Evolutionary conservation across 805 yeast species (phyloP).

Genomic region (Zygosaccharomyces gambellarensis): DNA sequence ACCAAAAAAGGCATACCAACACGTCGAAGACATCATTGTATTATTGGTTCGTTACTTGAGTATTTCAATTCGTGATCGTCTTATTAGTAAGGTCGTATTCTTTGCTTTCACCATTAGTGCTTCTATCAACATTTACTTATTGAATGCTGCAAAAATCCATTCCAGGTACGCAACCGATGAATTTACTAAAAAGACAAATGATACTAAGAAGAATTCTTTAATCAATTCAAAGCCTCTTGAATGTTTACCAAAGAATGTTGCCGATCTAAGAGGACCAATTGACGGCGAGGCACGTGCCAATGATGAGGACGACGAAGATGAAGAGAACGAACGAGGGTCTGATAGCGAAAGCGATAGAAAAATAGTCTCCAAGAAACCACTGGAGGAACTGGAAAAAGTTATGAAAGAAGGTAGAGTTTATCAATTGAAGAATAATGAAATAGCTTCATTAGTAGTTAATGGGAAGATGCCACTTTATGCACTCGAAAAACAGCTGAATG

Average conservation of each 20-base stretch:
- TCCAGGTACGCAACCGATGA: slow-evolving; percentile 38
- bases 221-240: slow-evolving; percentile 7
- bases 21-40: slow-evolving; percentile 54
- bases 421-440: slow-evolving; percentile 65
- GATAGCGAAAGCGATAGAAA: slow-evolving; percentile 34
- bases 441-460: slow-evolving; percentile 59
- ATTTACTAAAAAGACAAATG: slow-evolving; percentile 20
- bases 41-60: slow-evolving; percentile 52
- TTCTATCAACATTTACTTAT: slow-evolving; percentile 74
- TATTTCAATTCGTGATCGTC: slow-evolving; percentile 68
- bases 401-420: slow-evolving; percentile 69
- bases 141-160: slow-evolving; percentile 78
- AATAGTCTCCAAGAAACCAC: slow-evolving; percentile 40
- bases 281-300: slow-evolving; percentile 12
- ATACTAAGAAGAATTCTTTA: slow-evolving; percentile 7
- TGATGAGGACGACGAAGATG: slow-evolving; percentile 28
- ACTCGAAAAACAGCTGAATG: slow-evolving; percentile 83
- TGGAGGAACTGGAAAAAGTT: slow-evolving; percentile 58
- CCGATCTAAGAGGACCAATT: slow-evolving; percentile 1
- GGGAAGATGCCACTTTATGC: slow-evolving; percentile 91
- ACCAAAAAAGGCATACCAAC: slow-evolving; percentile 51
- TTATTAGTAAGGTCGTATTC: slow-evolving; percentile 72
- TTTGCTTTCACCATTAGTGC: slow-evolving; percentile 70
- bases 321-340: background rate
- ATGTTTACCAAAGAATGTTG: background rate